A percentile compares a stretch with the other conserved stretches of the same genome.
Evolutionary conservation across 176 grass and related monocot species (phyloP).

Genomic region (Themeda triandra): DNA sequence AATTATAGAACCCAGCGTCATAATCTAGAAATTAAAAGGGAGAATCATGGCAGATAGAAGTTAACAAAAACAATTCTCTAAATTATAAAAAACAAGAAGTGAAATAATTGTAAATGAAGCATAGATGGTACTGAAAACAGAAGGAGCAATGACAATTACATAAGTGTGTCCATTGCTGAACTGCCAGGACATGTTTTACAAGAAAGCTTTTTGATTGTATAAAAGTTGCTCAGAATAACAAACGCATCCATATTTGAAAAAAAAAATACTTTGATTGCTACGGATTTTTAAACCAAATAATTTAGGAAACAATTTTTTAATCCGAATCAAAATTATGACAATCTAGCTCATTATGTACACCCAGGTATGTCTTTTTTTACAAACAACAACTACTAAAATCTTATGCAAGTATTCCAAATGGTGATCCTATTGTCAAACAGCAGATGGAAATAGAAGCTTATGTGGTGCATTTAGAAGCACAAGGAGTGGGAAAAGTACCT

Average conservation of each 20-base stretch:
- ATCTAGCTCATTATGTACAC: not conserved
- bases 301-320: not conserved
- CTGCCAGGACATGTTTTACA: not conserved
- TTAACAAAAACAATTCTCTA: not conserved
- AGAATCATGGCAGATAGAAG: not conserved
- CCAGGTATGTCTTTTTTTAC: not conserved
- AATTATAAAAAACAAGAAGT: slow-evolving; percentile 5
- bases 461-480: slow-evolving; percentile 3
- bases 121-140: not conserved
- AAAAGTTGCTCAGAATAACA: slow-evolving; percentile 7
- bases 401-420: not conserved
- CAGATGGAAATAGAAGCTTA: not conserved
- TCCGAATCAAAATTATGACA: not conserved
- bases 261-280: not conserved
- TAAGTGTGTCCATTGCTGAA: not conserved
- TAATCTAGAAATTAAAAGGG: not conserved
- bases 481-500: slow-evolving; percentile 28
- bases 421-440: not conserved
- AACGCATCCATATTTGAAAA: not conserved
- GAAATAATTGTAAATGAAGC: not conserved
- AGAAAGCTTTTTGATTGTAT: not conserved
- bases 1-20: not conserved
- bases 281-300: not conserved
- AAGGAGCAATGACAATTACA: not conserved
- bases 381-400: not conserved